Base-by-base conservation (phyloP, 768 basidiomycete genomes). In the Boletus pseudopeckii region DNA sequence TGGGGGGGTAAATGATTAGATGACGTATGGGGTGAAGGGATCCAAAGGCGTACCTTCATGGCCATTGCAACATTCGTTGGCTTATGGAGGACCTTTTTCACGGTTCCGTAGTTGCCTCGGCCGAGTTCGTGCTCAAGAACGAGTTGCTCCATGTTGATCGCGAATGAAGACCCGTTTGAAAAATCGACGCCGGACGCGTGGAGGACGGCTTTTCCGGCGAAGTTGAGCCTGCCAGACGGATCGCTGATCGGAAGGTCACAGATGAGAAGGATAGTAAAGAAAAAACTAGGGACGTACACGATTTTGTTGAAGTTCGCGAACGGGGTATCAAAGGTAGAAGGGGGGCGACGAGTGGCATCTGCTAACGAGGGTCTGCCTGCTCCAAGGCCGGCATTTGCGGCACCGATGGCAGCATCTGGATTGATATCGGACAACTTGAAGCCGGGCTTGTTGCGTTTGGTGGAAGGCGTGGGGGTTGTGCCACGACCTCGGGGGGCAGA, bases 41-140 rank as follows among this genome's bases (percentile, higher is more conserved):
- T 5, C 22, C 2, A 14, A 36, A 17, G 10, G 65, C 76, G 46
- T 48, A 95, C 96, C 86, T 99, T 99, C 93, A 98, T 96, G 13
- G 96, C 96, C 95, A 99, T 98, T 54, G 82, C 81, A 42, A 98
- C 92, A 50, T 94, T 95, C 9, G 92, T 98, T 5, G 95, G 95
- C 55, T 82, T 90, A 68, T 98, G 96, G 34, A 92, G 75, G 1
- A 98, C 96, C 69, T 90, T 92, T 77, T 95, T 94, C 5, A 99
- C 97, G 2, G 94, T 96, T 40, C 97, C 97, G 64, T 98, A 98
- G 70, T 97, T 97, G 33, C 97, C 97, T 64, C 86, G 86, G 33
- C 97, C 97, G 48, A 98, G 81, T 71, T 98, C 97, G 64, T 98
- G 94, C 55, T 89, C 79, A 53, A 98, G 80, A 53, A 90, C 80